A percentile compares a stretch with the other conserved stretches of the same genome.
These are phyloP conservation scores for Tilletia horrida DNA, from an alignment of 1,284 basidiomycete genomes.

Conservation along the genomic window DNA sequence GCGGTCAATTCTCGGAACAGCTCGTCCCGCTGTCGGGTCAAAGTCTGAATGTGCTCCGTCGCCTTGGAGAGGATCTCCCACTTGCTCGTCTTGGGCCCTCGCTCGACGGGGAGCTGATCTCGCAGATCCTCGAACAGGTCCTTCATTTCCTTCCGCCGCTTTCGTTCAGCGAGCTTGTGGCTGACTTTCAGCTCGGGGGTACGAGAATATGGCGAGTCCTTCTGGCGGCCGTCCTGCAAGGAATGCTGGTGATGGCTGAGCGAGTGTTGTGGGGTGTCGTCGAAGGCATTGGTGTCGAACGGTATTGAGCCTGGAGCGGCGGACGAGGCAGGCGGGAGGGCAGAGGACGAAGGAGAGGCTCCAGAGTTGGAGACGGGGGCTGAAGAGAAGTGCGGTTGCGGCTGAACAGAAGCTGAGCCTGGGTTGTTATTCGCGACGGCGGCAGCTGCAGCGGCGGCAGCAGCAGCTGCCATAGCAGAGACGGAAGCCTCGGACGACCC, in stretches of 20 bases:
- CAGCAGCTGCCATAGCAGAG: too few species aligned
- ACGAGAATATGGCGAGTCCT: conserved; percentile 48
- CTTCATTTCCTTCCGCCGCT: conserved; percentile 54
- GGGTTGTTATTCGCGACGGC: too few species aligned
- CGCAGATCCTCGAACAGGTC: conserved; percentile 53
- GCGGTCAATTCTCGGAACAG: conserved; percentile 8
- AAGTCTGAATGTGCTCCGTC: conserved; percentile 10
- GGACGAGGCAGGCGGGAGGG: not conserved
- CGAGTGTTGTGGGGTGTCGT: too few species aligned
- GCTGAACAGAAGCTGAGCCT: too few species aligned
- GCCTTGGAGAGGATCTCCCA: conserved; percentile 46
- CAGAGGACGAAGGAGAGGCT: not conserved
- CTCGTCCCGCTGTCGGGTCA: conserved; percentile 6
- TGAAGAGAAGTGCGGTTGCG: too few species aligned
- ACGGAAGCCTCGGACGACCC: too few species aligned
- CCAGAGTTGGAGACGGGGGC: too few species aligned
- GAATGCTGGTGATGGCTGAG: conserved; percentile 17
- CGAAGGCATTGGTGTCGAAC: too few species aligned
- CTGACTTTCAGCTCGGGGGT: conserved; percentile 49
- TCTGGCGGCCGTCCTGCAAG: conserved; percentile 32
- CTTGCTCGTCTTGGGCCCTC: conserved; percentile 51
- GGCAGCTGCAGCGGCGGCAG: too few species aligned
- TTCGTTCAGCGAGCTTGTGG: conserved; percentile 53
- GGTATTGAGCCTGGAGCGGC: too few species aligned
- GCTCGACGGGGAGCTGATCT: conserved; percentile 48